phyloP scores from a whole-genome alignment of 768 basidiomycete genomes.

The Serendipita sp. region DNA sequence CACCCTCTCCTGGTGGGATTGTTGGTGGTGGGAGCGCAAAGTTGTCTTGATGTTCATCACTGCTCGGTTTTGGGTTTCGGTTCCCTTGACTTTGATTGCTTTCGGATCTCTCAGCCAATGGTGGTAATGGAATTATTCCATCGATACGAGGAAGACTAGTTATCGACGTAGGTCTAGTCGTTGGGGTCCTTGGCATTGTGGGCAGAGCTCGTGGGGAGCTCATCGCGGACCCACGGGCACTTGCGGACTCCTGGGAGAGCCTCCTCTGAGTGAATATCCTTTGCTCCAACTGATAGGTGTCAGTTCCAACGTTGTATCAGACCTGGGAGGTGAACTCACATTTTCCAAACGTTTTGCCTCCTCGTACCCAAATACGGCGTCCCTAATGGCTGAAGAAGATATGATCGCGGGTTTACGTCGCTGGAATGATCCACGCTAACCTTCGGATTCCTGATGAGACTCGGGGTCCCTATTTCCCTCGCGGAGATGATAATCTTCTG shows the following conservation, averaged over 20 bases:
- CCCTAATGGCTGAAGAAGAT: background rate
- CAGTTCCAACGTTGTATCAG: background rate
- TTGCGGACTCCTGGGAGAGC: background rate
- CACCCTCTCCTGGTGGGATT: background rate
- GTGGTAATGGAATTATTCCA: background rate
- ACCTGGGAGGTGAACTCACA: background rate
- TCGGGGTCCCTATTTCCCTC: too few relatives aligned
- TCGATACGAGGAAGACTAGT: background rate
- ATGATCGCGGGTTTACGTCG: too few relatives aligned
- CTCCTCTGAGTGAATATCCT: background rate
- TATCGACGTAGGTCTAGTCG: background rate
- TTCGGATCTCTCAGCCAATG: background rate
- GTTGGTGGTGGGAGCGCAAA: background rate
- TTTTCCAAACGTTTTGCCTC: slow-evolving; percentile 1
- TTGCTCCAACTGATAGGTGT: background rate
- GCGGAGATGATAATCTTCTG: too few relatives aligned
- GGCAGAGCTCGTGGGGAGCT: background rate
- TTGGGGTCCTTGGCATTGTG: background rate
- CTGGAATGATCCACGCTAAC: background rate
- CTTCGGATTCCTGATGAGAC: background rate
- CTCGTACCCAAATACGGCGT: slow-evolving; percentile 5
- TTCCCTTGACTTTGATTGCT: too few relatives aligned
- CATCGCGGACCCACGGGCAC: background rate
- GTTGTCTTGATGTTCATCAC: too few relatives aligned
- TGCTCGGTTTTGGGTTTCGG: too few relatives aligned